Evolutionary conservation across 805 yeast species (phyloP).

Genomic region (Metschnikowia baotianmanensis): DNA sequence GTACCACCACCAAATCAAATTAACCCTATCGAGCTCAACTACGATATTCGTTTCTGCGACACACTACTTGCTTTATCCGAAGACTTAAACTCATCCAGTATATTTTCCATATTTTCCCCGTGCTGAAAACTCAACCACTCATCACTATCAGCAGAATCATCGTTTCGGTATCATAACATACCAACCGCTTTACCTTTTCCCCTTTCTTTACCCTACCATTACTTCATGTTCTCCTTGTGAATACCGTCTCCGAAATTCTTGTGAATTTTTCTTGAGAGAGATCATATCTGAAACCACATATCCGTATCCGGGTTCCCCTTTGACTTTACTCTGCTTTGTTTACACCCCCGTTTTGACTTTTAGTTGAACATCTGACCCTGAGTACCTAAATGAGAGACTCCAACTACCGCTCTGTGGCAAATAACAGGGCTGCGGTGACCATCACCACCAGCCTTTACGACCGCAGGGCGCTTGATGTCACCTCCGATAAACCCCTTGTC

Average conservation of each 20-base stretch:
- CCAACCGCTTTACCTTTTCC: not conserved
- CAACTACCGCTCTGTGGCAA: constrained; percentile 72
- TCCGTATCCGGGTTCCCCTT: not conserved
- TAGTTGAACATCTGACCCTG: not conserved
- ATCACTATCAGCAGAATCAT: not conserved
- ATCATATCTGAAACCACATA: not conserved
- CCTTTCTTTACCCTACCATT: not conserved
- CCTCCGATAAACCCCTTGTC: constrained; percentile 85
- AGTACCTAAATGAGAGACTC: constrained; percentile 63
- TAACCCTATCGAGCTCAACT: not conserved
- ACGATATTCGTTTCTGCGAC: not conserved
- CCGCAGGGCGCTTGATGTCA: constrained; percentile 86
- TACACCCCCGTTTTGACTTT: not conserved
- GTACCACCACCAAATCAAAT: not conserved
- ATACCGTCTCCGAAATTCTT: not conserved
- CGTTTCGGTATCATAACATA: not conserved
- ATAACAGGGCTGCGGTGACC: constrained; percentile 88
- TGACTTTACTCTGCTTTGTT: constrained; percentile 3
- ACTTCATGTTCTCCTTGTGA: constrained; percentile 8
- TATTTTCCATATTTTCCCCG: not conserved
- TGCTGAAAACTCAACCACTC: not conserved
- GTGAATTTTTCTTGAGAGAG: constrained; percentile 1
- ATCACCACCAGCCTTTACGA: constrained; percentile 88
- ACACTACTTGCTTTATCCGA: no score
- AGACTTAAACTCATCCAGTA: no score